Conservation (phyloP, 2,329 filamentous ascomycete genomes). For the Stachybotrys chlorohalonatus region DNA sequence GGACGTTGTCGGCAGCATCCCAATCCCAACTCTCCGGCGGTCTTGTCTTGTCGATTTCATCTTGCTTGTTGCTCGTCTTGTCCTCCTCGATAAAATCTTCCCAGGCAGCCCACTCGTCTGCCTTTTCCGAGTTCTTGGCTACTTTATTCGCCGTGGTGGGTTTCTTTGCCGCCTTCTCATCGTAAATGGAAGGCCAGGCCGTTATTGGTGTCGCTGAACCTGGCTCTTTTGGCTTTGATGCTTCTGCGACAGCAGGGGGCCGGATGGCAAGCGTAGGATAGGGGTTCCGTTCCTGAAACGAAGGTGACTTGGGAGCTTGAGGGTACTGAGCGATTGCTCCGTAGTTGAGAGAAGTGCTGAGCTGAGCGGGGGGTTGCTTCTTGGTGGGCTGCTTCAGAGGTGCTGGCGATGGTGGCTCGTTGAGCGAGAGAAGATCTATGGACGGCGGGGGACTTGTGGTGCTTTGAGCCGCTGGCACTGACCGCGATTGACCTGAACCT, state of each 20-base stretch:
- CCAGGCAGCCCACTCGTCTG: conserved; percentile 44
- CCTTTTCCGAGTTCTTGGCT: conserved; percentile 14
- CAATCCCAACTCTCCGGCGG: conserved; percentile 36
- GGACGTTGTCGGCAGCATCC: conserved; percentile 30
- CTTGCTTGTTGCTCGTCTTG: conserved; percentile 5
- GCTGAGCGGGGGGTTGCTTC: neutral
- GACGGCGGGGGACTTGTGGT: conserved; percentile 13
- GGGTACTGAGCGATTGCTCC: conserved; percentile 23
- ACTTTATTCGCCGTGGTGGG: neutral
- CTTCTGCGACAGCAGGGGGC: conserved; percentile 25
- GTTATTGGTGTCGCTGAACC: conserved; percentile 31
- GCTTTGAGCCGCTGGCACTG: conserved; percentile 4
- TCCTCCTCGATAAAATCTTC: conserved; percentile 28
- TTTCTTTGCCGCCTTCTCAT: conserved; percentile 4
- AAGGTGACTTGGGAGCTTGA: conserved; percentile 40
- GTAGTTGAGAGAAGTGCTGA: neutral
- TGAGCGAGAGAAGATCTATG: conserved; percentile 32
- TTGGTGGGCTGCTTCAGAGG: conserved; percentile 3
- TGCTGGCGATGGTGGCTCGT: conserved; percentile 17
- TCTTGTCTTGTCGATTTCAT: conserved; percentile 6
- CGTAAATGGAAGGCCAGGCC: conserved; percentile 34
- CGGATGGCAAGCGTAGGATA: conserved; percentile 40
- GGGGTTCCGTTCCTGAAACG: conserved; percentile 44
- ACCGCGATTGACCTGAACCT: conserved; percentile 12
- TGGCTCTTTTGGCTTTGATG: conserved; percentile 22